Conservation (phyloP, 225 moss, liverwort and hornwort species). For the Sphagnum tenellum region DNA sequence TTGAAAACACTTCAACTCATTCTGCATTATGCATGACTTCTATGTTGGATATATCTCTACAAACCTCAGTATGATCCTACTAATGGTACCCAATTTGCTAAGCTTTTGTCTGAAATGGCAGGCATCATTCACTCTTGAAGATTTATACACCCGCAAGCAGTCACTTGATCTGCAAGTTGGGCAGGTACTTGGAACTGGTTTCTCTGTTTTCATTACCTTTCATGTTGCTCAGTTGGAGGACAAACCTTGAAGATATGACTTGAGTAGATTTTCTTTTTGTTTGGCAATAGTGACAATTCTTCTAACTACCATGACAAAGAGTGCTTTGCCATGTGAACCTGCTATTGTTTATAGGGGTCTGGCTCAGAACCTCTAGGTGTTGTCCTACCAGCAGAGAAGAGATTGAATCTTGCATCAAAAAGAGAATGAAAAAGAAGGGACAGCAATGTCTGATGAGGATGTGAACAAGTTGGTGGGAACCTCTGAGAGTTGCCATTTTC, state of each 20-base stretch:
- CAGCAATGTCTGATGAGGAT: slow-evolving; percentile 68
- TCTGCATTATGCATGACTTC: no score
- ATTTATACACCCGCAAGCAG: slow-evolving; percentile 60
- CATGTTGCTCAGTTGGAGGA: no score
- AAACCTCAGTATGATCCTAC: no score
- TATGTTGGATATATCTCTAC: no score
- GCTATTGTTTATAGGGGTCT: neutral
- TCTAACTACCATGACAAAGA: no score
- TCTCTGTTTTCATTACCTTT: neutral
- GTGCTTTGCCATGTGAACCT: no score
- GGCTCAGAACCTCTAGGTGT: neutral
- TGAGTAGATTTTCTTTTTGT: neutral
- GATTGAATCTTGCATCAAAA: slow-evolving; percentile 47
- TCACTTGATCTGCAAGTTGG: slow-evolving; percentile 48
- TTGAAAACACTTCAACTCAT: no score
- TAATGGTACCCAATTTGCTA: no score
- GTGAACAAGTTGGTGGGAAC: slow-evolving; percentile 76
- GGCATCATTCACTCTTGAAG: slow-evolving; percentile 84
- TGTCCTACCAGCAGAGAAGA: slow-evolving; percentile 30
- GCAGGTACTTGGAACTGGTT: slow-evolving; percentile 6
- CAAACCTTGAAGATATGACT: no score
- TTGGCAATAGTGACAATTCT: neutral
- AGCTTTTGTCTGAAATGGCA: neutral
- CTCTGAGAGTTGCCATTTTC: slow-evolving; percentile 66
- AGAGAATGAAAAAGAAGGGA: slow-evolving; percentile 45